Conservation (phyloP, 345 rosid species). For the Euclidium syriacum region DNA sequence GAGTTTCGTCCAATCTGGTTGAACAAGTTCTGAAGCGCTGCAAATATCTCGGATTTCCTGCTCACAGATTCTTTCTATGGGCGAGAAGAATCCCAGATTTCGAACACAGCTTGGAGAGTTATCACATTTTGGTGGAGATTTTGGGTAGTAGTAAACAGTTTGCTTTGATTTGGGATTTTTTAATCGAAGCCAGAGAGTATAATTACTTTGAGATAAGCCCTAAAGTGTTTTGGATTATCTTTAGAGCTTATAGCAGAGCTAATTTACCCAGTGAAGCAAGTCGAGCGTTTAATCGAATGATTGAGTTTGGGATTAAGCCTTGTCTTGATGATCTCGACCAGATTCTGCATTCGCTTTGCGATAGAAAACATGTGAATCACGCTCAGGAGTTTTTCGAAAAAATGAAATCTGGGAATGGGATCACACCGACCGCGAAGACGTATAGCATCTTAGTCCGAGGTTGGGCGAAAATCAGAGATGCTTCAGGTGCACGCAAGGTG, state of each 20-base stretch:
- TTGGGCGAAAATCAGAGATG: slow-evolving; percentile 50
- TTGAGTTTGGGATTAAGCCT: slow-evolving; percentile 73
- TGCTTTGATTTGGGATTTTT: slow-evolving; percentile 76
- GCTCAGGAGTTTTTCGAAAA: slow-evolving; percentile 57
- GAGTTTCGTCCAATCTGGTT: slow-evolving; percentile 49
- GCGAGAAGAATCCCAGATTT: slow-evolving; percentile 60
- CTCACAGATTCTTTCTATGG: slow-evolving; percentile 92
- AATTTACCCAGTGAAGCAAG: slow-evolving; percentile 64
- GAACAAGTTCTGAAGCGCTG: slow-evolving; percentile 83
- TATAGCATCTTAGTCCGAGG: slow-evolving; percentile 65
- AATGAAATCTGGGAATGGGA: slow-evolving; percentile 29
- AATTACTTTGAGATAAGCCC: slow-evolving; percentile 36
- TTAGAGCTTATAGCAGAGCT: slow-evolving; percentile 68
- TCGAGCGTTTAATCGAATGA: slow-evolving; percentile 71
- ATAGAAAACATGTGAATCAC: slow-evolving; percentile 52
- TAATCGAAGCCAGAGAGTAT: slow-evolving; percentile 55
- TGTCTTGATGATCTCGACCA: slow-evolving; percentile 55
- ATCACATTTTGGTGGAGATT: slow-evolving; percentile 65
- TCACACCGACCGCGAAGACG: slow-evolving; percentile 41
- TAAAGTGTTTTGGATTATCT: slow-evolving; percentile 65
- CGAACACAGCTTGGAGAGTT: slow-evolving; percentile 50
- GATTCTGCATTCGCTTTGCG: slow-evolving; percentile 56
- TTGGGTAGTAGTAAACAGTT: slow-evolving; percentile 61
- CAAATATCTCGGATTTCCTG: slow-evolving; percentile 68
- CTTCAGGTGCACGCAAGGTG: slow-evolving; percentile 45